Conservation (phyloP, 1,284 basidiomycete genomes). For the Tausonia pullulans region DNA sequence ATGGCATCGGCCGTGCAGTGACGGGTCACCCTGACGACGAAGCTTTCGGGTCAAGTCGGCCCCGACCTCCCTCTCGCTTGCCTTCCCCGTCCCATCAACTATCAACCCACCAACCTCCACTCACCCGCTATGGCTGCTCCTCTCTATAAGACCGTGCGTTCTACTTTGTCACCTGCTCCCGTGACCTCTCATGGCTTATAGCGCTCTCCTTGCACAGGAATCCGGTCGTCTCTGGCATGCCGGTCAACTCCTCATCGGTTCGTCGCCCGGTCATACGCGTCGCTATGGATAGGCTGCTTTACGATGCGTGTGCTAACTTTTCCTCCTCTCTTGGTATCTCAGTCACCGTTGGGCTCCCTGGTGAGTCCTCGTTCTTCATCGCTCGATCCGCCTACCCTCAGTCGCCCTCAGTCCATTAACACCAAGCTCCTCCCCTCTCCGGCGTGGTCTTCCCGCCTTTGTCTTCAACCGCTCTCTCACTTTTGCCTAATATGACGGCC, state of each 20-base stretch:
- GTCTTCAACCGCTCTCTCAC: not conserved
- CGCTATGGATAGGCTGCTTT: not conserved
- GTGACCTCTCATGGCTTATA: not conserved
- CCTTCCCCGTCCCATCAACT: no score
- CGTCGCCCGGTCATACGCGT: not conserved
- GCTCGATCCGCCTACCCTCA: not conserved
- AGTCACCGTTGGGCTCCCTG: constrained; percentile 77
- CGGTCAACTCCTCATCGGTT: constrained; percentile 55
- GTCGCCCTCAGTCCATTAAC: not conserved
- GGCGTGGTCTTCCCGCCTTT: not conserved
- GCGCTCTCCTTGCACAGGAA: constrained; percentile 11
- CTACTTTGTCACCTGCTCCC: not conserved
- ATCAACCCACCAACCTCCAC: no score
- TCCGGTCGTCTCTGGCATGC: constrained; percentile 61
- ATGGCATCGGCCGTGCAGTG: no score
- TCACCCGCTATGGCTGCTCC: constrained; percentile 48
- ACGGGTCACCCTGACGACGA: no score
- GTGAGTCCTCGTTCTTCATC: constrained; percentile 21
- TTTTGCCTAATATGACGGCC: not conserved
- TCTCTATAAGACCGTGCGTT: constrained; percentile 58
- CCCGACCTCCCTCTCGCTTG: no score
- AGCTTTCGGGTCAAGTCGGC: no score
- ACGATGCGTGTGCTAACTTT: not conserved
- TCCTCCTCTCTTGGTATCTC: not conserved
- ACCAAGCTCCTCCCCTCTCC: no score